phyloP scores from a whole-genome alignment of 345 rosid genomes.

The Salix viminalis region DNA sequence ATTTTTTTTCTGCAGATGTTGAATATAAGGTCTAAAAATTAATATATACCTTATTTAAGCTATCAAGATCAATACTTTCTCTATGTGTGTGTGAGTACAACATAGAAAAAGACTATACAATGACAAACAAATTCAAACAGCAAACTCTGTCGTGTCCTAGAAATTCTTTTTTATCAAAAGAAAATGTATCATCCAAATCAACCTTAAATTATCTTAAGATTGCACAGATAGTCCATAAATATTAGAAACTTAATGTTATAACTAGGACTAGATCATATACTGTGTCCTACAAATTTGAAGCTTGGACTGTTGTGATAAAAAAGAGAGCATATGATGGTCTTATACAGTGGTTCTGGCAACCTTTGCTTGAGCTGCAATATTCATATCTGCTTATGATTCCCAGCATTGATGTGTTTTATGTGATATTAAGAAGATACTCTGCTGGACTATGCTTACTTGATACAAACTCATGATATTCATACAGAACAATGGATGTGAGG shows the following conservation, averaged over 20 bases:
- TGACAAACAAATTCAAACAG: not conserved
- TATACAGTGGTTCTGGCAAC: not conserved
- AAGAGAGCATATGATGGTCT: not conserved
- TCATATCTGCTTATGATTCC: not conserved
- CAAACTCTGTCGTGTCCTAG: not conserved
- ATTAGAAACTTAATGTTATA: not conserved
- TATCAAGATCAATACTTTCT: not conserved
- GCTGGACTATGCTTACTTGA: not conserved
- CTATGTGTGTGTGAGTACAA: not conserved
- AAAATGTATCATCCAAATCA: not conserved
- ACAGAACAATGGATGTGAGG: not conserved
- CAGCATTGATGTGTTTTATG: not conserved
- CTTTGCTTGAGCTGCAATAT: too few relatives aligned
- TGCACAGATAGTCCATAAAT: not conserved
- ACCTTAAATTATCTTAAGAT: not conserved
- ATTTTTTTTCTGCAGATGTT: not conserved
- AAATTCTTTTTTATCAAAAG: not conserved
- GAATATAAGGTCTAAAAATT: not conserved
- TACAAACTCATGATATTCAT: not conserved
- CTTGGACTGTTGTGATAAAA: not conserved
- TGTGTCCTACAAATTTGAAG: not conserved
- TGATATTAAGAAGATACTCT: not conserved
- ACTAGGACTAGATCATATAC: not conserved
- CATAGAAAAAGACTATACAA: not conserved
- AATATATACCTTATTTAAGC: too few relatives aligned